Evolutionary conservation across 305 asterid species (phyloP).

Genomic region (Fraxinus xanthoxyloides): DNA sequence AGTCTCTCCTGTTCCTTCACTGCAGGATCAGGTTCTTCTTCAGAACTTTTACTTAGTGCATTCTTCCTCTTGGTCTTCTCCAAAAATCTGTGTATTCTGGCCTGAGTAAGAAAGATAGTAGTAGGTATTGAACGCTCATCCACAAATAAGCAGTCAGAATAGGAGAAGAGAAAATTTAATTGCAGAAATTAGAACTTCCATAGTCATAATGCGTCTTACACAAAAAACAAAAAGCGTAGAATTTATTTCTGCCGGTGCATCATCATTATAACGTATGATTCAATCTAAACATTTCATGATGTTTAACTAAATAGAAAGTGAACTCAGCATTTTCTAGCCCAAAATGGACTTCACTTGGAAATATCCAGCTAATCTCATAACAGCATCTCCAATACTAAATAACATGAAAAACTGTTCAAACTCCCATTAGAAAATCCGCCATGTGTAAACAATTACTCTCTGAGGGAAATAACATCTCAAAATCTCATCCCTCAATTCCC

Average conservation of each 20-base stretch:
- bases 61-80: slow-evolving; percentile 69
- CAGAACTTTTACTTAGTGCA: slow-evolving; percentile 50
- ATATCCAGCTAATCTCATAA: not conserved
- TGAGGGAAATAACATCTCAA: not conserved
- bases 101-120: slow-evolving; percentile 50
- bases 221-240: not conserved
- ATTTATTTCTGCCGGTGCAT: not conserved
- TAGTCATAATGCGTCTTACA: not conserved
- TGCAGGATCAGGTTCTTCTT: slow-evolving; percentile 49
- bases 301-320: not conserved
- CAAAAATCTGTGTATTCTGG: slow-evolving; percentile 71
- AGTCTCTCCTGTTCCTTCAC: slow-evolving; percentile 55
- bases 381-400: not conserved
- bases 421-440: not conserved
- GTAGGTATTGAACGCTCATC: slow-evolving; percentile 17
- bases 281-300: not conserved
- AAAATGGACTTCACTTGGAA: not conserved
- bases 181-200: not conserved
- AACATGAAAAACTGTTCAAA: not conserved
- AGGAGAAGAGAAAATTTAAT: slow-evolving; percentile 3
- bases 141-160: slow-evolving; percentile 10
- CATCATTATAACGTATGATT: not conserved
- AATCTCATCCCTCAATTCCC: not conserved
- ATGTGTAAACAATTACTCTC: not conserved
- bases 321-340: not conserved